Base-by-base conservation (phyloP, 176 grass and related monocot genomes). In the Cenchrus fungigraminus region DNA sequence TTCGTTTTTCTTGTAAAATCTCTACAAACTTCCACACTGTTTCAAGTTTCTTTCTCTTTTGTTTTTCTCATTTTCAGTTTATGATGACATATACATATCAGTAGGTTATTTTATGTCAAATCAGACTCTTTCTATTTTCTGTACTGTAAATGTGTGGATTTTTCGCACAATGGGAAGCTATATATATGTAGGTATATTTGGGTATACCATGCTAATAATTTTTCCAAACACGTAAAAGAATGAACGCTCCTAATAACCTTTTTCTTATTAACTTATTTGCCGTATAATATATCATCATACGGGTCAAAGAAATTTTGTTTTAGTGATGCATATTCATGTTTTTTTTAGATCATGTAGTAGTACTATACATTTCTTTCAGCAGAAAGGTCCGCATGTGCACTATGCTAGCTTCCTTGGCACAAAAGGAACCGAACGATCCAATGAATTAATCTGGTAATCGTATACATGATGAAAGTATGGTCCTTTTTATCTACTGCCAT, bases 401-500 rank as follows among this genome's bases (percentile, higher is more conserved):
- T 68, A 65, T 80, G 71, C 31, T 83, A 78, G 66, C 85, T 91
- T 91, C 85, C 85, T 91, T 91, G 81, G n/a, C 81, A 87, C 81
- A 84, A 87, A 91, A 91, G 89, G 70, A 70, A 83, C 51, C 28
- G 79, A 14, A 31, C 0, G 55, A 37, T 49, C 83, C 53, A 74
- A 80, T 84, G 81, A 80, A 84, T 69, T 80, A 71, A 76, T 79
- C 25, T 76, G 45, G 69, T 80, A 76, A 87, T 84, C 76, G 75
- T 87, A 37, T 91, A 76, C 68, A 86, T 69, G 84, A 90, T 91
- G 85, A 84, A 87, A 84, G 76, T 84, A 37, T 76, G 68, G 2
- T 68, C 69, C 85, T 84, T 91, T 87, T 84, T 87, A 91, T 91
- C 81, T 80, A 76, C 34, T 91, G 37, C 37, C 70, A 91, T 91